Conservation (phyloP, 768 basidiomycete species). For the Saitozyma sp. region DNA sequence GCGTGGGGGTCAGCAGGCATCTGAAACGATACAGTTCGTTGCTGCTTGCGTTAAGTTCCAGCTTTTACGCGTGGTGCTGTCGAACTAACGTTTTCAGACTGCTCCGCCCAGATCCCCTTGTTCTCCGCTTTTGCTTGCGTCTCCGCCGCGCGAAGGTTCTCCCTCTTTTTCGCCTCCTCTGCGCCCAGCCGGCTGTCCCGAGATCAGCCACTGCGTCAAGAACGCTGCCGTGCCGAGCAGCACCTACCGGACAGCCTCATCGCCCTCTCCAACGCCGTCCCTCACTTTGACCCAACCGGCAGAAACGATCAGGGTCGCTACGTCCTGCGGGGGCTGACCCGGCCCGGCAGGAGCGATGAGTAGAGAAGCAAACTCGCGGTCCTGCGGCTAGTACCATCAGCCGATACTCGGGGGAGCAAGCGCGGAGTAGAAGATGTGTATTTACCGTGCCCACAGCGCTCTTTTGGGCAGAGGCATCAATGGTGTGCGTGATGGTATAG, state of each 20-base stretch:
- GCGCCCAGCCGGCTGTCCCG: slow-evolving; percentile 53
- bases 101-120: slow-evolving; percentile 75
- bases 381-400: slow-evolving; percentile 10
- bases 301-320: slow-evolving; percentile 60
- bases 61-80: not conserved
- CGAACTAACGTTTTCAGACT: slow-evolving; percentile 44
- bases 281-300: slow-evolving; percentile 93
- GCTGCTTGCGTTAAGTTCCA: slow-evolving; percentile 54
- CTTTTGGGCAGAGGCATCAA: slow-evolving; percentile 55
- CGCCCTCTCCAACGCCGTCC: slow-evolving; percentile 63
- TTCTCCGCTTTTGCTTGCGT: slow-evolving; percentile 47
- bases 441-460: not conserved
- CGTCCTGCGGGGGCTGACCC: slow-evolving; percentile 50
- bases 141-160: slow-evolving; percentile 58
- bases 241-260: slow-evolving; percentile 48
- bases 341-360: slow-evolving; percentile 47
- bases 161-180: slow-evolving; percentile 76
- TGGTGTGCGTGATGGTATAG: slow-evolving; percentile 76
- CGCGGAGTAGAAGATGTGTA: too few relatives aligned
- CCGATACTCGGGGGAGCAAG: not conserved
- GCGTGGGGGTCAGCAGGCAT: slow-evolving; percentile 89
- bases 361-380: slow-evolving; percentile 50
- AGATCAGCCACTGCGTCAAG: too few relatives aligned
- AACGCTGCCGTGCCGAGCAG: not conserved
- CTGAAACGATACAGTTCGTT: slow-evolving; percentile 71